These are phyloP conservation scores for Arabidopsis suecica DNA, from an alignment of 345 rosid genomes.

Conservation along the genomic window DNA sequence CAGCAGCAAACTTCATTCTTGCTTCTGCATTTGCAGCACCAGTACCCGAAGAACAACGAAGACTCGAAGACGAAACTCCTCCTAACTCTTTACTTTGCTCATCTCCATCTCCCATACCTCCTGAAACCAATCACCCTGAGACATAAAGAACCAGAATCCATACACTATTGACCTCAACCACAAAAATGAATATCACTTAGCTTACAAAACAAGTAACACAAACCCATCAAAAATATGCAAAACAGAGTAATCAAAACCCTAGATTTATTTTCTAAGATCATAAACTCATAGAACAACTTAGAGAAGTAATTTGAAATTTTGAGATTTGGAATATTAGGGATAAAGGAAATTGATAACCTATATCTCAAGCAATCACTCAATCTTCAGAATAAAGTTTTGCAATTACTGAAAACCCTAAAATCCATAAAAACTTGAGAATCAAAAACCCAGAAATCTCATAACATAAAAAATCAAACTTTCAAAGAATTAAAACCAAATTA, in stretches of 20 bases:
- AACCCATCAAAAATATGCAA: neutral
- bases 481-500: slow-evolving; percentile 25
- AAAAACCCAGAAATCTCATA: slow-evolving; percentile 15
- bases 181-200: neutral
- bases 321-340: neutral
- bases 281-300: neutral
- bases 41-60: neutral
- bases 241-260: neutral
- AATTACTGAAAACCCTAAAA: slow-evolving; percentile 28
- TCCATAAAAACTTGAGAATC: slow-evolving; percentile 10
- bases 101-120: slow-evolving; percentile 62
- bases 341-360: slow-evolving; percentile 33
- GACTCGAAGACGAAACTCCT: slow-evolving; percentile 35
- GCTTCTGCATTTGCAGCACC: slow-evolving; percentile 80
- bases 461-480: slow-evolving; percentile 8
- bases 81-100: slow-evolving; percentile 45
- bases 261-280: neutral
- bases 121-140: slow-evolving; percentile 38
- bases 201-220: slow-evolving; percentile 31
- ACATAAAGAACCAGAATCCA: slow-evolving; percentile 19
- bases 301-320: neutral
- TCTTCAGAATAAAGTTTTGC: neutral
- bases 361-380: slow-evolving; percentile 19
- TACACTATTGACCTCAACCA: neutral
- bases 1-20: slow-evolving; percentile 55